Evolutionary conservation across 176 grass and related monocot genomes (phyloP).

Genomic region (Carex littledalei): DNA sequence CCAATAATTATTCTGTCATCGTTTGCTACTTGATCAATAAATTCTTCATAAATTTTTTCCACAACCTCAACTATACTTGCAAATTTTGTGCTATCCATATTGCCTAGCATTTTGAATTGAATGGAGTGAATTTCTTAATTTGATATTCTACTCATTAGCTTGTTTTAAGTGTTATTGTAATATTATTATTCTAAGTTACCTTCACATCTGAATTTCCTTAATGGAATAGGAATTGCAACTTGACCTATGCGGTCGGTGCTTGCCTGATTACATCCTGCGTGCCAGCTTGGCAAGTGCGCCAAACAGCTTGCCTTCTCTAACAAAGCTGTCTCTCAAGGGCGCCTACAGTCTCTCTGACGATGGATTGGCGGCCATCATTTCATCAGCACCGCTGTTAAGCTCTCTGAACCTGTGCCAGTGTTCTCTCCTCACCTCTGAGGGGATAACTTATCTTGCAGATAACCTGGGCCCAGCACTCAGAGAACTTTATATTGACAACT

Average conservation of each 20-base stretch:
- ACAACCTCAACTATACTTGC: too few species aligned
- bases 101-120: background rate
- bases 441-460: constrained; percentile 48
- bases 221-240: constrained; percentile 72
- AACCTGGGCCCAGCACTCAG: constrained; percentile 43
- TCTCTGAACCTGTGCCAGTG: constrained; percentile 76
- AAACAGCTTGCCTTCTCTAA: constrained; percentile 62
- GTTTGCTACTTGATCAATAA: too few species aligned
- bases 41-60: too few species aligned
- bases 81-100: too few species aligned
- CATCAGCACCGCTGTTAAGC: constrained; percentile 54
- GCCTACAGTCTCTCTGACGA: constrained; percentile 78
- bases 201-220: constrained; percentile 4
- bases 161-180: background rate
- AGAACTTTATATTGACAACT: constrained; percentile 86
- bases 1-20: too few species aligned
- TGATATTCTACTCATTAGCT: background rate
- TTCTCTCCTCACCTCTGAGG: constrained; percentile 74
- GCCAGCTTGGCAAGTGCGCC: constrained; percentile 56
- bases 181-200: background rate
- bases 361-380: constrained; percentile 57
- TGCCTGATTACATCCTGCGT: constrained; percentile 73
- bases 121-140: background rate
- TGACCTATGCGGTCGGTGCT: constrained; percentile 78
- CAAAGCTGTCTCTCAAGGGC: constrained; percentile 68